Evolutionary conservation across 139 green algal genomes (phyloP).

Genomic region (Pseudopediastrum boryanum): DNA sequence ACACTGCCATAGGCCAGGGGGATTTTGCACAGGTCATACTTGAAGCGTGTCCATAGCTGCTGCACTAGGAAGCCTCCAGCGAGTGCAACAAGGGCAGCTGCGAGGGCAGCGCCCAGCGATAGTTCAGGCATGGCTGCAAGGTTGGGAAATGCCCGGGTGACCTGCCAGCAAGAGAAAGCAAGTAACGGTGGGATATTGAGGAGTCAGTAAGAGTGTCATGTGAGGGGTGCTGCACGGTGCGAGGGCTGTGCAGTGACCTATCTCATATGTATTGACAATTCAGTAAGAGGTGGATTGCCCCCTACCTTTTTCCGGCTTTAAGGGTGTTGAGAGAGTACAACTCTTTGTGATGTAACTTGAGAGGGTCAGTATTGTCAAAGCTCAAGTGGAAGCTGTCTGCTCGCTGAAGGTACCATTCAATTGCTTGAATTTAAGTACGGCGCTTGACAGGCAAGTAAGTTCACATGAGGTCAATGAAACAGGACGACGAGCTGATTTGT

Average conservation of each 20-base stretch:
- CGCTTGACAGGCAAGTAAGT: too few species aligned
- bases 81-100: slow-evolving; percentile 2
- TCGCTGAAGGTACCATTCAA: too few species aligned
- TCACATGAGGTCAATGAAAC: too few species aligned
- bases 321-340: not conserved
- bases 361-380: not conserved
- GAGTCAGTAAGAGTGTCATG: not conserved
- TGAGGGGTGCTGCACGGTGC: too few species aligned
- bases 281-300: too few species aligned
- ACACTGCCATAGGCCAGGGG: slow-evolving; percentile 2
- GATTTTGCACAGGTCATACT: slow-evolving; percentile 17
- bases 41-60: not conserved
- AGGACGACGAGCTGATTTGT: too few species aligned
- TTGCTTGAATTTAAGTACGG: too few species aligned
- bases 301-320: not conserved
- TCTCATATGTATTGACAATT: too few species aligned
- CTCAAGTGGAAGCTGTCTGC: too few species aligned
- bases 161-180: not conserved
- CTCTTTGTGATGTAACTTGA: not conserved
- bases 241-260: too few species aligned
- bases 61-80: not conserved
- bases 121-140: not conserved
- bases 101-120: not conserved
- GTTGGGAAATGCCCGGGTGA: not conserved
- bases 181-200: not conserved